These are phyloP conservation scores for Articulospora tetracladia DNA, from an alignment of 495 filamentous ascomycete genomes.

Conservation along the genomic window DNA sequence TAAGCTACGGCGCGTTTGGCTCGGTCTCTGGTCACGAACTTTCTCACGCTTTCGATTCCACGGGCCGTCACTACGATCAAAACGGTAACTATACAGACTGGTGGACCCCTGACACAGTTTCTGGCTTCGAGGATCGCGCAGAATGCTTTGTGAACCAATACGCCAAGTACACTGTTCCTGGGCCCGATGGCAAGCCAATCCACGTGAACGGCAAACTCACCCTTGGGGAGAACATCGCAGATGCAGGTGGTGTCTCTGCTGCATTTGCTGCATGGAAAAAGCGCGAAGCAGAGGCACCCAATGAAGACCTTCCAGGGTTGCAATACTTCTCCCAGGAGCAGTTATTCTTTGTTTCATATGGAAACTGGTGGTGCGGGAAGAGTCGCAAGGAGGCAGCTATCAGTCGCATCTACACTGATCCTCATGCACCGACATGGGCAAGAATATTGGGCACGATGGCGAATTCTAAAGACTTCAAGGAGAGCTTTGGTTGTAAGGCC, in stretches of 20 bases:
- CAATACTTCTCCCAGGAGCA: slow-evolving; percentile 65
- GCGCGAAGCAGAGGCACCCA: slow-evolving; percentile 42
- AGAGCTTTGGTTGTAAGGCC: slow-evolving; percentile 59
- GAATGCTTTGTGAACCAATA: slow-evolving; percentile 73
- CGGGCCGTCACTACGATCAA: slow-evolving; percentile 63
- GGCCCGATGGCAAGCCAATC: slow-evolving; percentile 47
- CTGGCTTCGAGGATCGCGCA: slow-evolving; percentile 58
- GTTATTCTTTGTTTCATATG: slow-evolving; percentile 67
- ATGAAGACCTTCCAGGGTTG: slow-evolving; percentile 59
- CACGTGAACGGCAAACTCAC: slow-evolving; percentile 68
- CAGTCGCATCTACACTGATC: slow-evolving; percentile 55
- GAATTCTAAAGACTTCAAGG: slow-evolving; percentile 64
- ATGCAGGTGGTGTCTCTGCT: slow-evolving; percentile 66
- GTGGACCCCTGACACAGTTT: slow-evolving; percentile 65
- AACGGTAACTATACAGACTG: slow-evolving; percentile 64
- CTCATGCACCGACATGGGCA: slow-evolving; percentile 58
- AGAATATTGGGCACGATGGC: slow-evolving; percentile 61
- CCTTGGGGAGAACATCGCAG: slow-evolving; percentile 73
- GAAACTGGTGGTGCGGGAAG: slow-evolving; percentile 68
- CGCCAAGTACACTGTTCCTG: slow-evolving; percentile 55
- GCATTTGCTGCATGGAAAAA: slow-evolving; percentile 66
- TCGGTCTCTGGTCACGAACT: slow-evolving; percentile 71
- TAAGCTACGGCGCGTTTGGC: slow-evolving; percentile 69
- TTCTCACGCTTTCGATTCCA: slow-evolving; percentile 70
- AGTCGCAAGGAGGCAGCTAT: slow-evolving; percentile 51